Conservation (phyloP, 2,329 filamentous ascomycete species). For the Aureobasidium mangrovei region DNA sequence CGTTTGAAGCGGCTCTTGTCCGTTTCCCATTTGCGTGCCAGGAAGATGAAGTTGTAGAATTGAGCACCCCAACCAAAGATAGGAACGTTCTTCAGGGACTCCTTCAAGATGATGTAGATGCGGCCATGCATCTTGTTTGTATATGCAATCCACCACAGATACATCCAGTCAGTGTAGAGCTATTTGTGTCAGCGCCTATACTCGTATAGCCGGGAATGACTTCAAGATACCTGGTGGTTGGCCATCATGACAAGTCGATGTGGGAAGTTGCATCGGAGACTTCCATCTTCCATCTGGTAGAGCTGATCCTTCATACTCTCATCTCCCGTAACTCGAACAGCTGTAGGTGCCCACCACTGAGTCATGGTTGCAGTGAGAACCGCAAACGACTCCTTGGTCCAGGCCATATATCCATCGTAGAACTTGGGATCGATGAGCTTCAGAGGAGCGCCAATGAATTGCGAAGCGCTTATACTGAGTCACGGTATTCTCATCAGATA, state of each 20-base stretch:
- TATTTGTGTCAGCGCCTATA: conserved; percentile 50
- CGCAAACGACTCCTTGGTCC: conserved; percentile 78
- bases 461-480: conserved; percentile 51
- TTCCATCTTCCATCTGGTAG: conserved; percentile 56
- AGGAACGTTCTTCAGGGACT: conserved; percentile 72
- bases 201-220: conserved; percentile 40
- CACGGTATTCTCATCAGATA: neutral
- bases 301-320: conserved; percentile 69
- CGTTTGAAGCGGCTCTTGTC: conserved; percentile 65
- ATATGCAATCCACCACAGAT: conserved; percentile 81
- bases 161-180: conserved; percentile 83
- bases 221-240: conserved; percentile 58
- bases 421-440: conserved; percentile 68
- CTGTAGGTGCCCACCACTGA: conserved; percentile 73
- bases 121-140: conserved; percentile 69
- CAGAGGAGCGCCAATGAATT: conserved; percentile 66
- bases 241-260: conserved; percentile 73
- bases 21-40: conserved; percentile 73
- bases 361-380: conserved; percentile 73
- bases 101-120: conserved; percentile 83
- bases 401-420: conserved; percentile 79
- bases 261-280: conserved; percentile 67
- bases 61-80: conserved; percentile 69
- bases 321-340: conserved; percentile 74
- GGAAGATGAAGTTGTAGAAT: conserved; percentile 81